Evolutionary conservation across 2,329 filamentous ascomycete species (phyloP).

Genomic region (Leptographium flavum): DNA sequence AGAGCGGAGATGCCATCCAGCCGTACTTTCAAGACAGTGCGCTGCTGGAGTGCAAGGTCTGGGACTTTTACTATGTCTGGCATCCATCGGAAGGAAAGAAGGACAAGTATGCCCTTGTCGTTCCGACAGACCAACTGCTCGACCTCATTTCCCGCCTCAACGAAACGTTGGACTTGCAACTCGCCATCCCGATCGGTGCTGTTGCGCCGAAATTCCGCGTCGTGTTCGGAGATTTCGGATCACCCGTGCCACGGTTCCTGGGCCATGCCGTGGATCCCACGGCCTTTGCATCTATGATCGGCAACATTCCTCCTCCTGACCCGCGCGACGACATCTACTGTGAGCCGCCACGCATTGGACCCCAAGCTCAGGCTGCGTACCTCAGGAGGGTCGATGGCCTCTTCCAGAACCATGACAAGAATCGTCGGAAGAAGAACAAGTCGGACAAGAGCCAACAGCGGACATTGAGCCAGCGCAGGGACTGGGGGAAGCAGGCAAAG

Average conservation of each 20-base stretch:
- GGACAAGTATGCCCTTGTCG: constrained; percentile 45
- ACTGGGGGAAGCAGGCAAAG: constrained; percentile 41
- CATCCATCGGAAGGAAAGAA: constrained; percentile 29
- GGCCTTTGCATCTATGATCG: constrained; percentile 17
- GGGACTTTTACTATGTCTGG: constrained; percentile 65
- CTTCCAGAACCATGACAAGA: not conserved
- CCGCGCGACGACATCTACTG: not conserved
- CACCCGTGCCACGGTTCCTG: constrained; percentile 54
- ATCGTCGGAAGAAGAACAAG: constrained; percentile 23
- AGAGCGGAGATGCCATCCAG: constrained; percentile 31
- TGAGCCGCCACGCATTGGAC: not conserved
- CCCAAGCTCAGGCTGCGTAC: not conserved
- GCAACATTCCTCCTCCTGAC: constrained; percentile 2
- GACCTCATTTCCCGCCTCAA: constrained; percentile 53
- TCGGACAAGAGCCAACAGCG: constrained; percentile 28
- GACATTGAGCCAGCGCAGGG: constrained; percentile 32
- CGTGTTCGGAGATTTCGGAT: constrained; percentile 44
- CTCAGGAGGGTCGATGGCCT: constrained; percentile 4
- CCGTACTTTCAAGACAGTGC: constrained; percentile 39
- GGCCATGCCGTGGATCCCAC: constrained; percentile 36
- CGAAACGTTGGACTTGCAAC: constrained; percentile 31
- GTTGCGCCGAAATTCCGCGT: constrained; percentile 42
- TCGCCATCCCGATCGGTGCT: constrained; percentile 41
- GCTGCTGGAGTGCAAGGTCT: constrained; percentile 45
- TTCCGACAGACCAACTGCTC: constrained; percentile 52